phyloP scores from a whole-genome alignment of 2,329 filamentous ascomycete species.

The Aureobasidium zeae region DNA sequence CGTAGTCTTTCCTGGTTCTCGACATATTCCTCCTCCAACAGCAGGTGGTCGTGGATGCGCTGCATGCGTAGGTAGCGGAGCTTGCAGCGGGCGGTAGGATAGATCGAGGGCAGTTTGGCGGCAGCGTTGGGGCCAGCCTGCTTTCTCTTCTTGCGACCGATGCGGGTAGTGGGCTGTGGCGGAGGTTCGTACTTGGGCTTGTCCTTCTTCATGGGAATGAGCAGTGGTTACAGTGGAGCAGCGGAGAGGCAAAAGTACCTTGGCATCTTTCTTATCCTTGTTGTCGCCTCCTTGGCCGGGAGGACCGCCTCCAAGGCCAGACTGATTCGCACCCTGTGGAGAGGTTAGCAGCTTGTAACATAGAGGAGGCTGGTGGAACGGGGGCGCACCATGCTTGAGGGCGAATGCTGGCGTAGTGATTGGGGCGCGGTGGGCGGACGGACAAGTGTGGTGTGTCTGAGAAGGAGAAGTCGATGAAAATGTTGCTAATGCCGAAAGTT shows the following conservation, averaged over 20 bases:
- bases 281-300: constrained; percentile 55
- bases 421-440: not conserved
- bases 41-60: constrained; percentile 90
- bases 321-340: constrained; percentile 69
- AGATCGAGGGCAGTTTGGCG: constrained; percentile 88
- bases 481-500: not conserved
- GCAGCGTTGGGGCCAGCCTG: constrained; percentile 84
- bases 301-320: constrained; percentile 67
- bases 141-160: constrained; percentile 98
- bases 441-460: not conserved
- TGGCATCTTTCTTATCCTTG: constrained; percentile 77
- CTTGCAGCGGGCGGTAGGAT: constrained; percentile 95
- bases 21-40: constrained; percentile 96
- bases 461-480: not conserved
- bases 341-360: constrained; percentile 2
- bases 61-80: constrained; percentile 96
- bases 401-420: not conserved
- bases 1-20: constrained; percentile 96
- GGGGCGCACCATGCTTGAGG: constrained; percentile 15
- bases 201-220: constrained; percentile 63
- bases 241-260: constrained; percentile 29
- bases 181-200: constrained; percentile 99
- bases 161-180: constrained; percentile 88
- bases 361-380: not conserved
- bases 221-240: not conserved